Percentiles rank a stretch among this genome's conserved stretches.
Evolutionary conservation across 2,329 filamentous ascomycete genomes (phyloP).

Genomic region (Sarocladium brachiariae): DNA sequence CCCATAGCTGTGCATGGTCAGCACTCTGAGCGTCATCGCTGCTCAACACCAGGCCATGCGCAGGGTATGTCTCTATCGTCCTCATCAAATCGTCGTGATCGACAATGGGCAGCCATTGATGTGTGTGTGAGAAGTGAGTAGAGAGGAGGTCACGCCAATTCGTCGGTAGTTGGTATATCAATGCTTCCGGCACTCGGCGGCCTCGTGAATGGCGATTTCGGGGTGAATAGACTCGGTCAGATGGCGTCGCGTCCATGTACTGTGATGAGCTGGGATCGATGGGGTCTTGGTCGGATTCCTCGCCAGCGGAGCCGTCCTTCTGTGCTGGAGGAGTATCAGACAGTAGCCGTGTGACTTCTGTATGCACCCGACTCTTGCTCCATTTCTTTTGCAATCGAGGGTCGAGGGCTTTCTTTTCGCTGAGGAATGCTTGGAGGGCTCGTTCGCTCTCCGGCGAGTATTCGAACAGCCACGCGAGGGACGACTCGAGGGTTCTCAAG

Average conservation of each 20-base stretch:
- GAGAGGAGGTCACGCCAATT: constrained; percentile 59
- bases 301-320: constrained; percentile 25
- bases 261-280: background rate
- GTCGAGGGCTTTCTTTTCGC: constrained; percentile 25
- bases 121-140: constrained; percentile 68
- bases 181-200: background rate
- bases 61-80: constrained; percentile 35
- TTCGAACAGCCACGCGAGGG: constrained; percentile 60
- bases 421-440: constrained; percentile 46
- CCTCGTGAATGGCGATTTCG: constrained; percentile 3
- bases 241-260: background rate
- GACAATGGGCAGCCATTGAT: constrained; percentile 69
- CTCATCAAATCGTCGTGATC: constrained; percentile 57
- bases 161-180: constrained; percentile 33
- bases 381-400: constrained; percentile 55
- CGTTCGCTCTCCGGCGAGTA: constrained; percentile 53
- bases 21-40: constrained; percentile 19
- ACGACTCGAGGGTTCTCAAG: constrained; percentile 64
- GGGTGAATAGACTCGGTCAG: constrained; percentile 1
- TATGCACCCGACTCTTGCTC: constrained; percentile 55
- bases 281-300: constrained; percentile 23
- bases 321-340: constrained; percentile 33
- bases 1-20: constrained; percentile 53
- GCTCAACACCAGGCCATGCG: constrained; percentile 23
- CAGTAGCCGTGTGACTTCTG: constrained; percentile 55